Evolutionary conservation across 106 monocot genomes (phyloP), one percentile per base, ranked within the genome.

Genomic region (Platanthera guangdongensis): DNA sequence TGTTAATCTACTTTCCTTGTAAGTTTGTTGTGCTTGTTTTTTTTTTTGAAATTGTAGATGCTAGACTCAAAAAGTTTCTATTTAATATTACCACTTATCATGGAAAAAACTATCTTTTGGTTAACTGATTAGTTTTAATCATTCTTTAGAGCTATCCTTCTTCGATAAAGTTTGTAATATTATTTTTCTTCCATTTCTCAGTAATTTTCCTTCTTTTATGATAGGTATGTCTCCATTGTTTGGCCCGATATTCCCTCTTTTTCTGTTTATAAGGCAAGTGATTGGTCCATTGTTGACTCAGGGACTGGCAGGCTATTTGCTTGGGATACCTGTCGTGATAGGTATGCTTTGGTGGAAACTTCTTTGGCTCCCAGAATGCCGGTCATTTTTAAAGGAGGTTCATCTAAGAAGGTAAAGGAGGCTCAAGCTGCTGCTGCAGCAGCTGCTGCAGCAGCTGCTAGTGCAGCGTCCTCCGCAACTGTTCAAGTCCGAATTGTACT

Each of bases 181-280:
- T 48, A 67, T 70, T 48, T 70, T n/a, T 48, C 15, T 48, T 7
- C 59, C 52, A 49, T 55, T 13, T 11, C 32, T 39, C 4, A 65
- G 47, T 52, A 13, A 32, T 19, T 32, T 78, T 75, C 14, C 5
- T 79, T 47, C 76, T 32, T 47, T 25, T 51, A 82, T 84, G 72
- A 84, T 51, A 97, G 97, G 91, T 94, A 91, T 77, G 89, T 94
- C 62, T 82, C 97, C 15, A 73, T 94, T 77, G 91, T 97, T 75
- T 97, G 97, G 97, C 94, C 97, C 16, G 97, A 97, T 76, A 94
- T 97, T 82, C 94, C 94, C 78, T 91, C 97, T 8, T 97, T 97
- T 87, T 71, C 80, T 62, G 80, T 97, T 6, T 97, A 89, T 75
- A 97, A 91, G 74, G 91, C 89, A 50, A 91, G 83, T 77, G 97